These are phyloP conservation scores for Circinella umbellata DNA, from an alignment of 371 early-diverging fungal genomes.

Conservation along the genomic window DNA sequence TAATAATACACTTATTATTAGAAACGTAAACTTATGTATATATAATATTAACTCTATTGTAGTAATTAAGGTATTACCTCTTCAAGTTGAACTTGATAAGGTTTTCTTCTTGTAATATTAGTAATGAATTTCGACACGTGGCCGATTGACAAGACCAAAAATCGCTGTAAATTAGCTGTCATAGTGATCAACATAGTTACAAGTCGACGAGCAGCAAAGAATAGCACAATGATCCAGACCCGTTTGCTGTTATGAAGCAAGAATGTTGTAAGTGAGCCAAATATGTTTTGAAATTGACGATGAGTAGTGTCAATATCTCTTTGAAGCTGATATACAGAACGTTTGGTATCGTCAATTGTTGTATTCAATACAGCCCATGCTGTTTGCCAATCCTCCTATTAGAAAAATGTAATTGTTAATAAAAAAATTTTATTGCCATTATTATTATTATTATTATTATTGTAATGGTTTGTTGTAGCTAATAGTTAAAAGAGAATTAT, in stretches of 20 bases:
- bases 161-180: not conserved
- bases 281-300: constrained; percentile 6
- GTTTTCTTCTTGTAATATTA: not conserved
- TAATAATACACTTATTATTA: too few relatives aligned
- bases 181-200: not conserved
- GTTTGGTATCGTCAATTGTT: not conserved
- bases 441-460: too few relatives aligned
- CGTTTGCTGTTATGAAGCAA: not conserved
- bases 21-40: too few relatives aligned
- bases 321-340: not conserved
- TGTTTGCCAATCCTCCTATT: not conserved
- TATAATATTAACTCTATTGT: too few relatives aligned
- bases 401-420: too few relatives aligned
- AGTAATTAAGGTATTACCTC: not conserved
- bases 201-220: not conserved
- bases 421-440: too few relatives aligned
- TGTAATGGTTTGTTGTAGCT: too few relatives aligned
- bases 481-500: too few relatives aligned
- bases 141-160: constrained; percentile 6
- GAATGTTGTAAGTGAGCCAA: not conserved
- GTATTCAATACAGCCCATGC: not conserved
- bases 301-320: constrained; percentile 5
- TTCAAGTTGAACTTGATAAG: constrained; percentile 5
- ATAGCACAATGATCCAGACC: constrained; percentile 1
- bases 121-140: not conserved